Evolutionary conservation across 2,329 filamentous ascomycete species (phyloP).

Genomic region (Cryoendolithus antarcticus): DNA sequence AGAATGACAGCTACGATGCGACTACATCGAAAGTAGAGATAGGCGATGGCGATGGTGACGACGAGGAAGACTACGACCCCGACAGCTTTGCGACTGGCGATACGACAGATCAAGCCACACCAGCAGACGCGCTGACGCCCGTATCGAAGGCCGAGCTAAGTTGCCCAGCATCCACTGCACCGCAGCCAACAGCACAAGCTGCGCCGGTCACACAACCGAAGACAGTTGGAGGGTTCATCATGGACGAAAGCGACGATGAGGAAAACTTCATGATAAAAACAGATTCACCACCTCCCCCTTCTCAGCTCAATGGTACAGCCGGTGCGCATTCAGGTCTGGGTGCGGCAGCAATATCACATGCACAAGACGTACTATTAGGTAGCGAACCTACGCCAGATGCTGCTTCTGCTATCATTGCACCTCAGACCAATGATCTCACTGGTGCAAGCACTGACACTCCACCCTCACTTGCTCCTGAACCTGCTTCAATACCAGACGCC

Average conservation of each 20-base stretch:
- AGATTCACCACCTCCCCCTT: slow-evolving; percentile 11
- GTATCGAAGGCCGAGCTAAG: slow-evolving; percentile 22
- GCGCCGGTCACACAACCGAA: slow-evolving; percentile 28
- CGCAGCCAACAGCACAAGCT: slow-evolving; percentile 17
- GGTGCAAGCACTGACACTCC: slow-evolving; percentile 18
- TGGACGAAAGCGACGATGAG: slow-evolving; percentile 50
- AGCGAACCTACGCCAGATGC: slow-evolving; percentile 28
- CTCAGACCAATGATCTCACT: slow-evolving; percentile 20
- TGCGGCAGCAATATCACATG: slow-evolving; percentile 14
- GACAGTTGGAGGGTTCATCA: slow-evolving; percentile 49
- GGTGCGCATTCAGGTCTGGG: slow-evolving; percentile 16
- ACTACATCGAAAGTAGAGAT: slow-evolving; percentile 9
- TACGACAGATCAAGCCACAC: slow-evolving; percentile 1
- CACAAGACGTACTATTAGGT: slow-evolving; percentile 48
- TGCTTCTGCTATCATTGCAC: slow-evolving; percentile 14
- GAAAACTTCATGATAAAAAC: not conserved
- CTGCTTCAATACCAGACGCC: slow-evolving; percentile 15
- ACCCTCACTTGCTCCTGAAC: slow-evolving; percentile 5
- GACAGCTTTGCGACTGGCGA: slow-evolving; percentile 17
- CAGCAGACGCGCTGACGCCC: slow-evolving; percentile 4
- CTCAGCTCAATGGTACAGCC: slow-evolving; percentile 16
- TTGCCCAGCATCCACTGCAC: slow-evolving; percentile 28
- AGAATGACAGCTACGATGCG: slow-evolving; percentile 29
- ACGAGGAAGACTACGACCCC: slow-evolving; percentile 24
- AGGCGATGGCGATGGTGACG: slow-evolving; percentile 15